Conservation (phyloP, 768 basidiomycete species). For the Tulasnella sp. region DNA sequence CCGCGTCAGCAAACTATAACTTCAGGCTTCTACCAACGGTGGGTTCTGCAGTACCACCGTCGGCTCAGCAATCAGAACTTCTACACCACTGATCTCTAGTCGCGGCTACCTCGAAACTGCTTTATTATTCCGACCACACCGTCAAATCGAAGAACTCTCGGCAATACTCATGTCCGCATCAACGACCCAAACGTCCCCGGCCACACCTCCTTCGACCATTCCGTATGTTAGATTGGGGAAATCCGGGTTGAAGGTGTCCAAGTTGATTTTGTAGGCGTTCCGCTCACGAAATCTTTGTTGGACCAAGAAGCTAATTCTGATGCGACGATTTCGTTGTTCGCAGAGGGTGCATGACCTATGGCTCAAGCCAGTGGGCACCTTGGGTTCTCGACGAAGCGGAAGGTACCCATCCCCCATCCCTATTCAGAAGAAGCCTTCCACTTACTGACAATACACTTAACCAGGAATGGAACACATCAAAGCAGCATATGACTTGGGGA, state of each 20-base stretch:
- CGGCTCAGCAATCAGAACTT: no score
- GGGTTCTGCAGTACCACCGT: background rate
- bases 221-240: conserved; percentile 25
- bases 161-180: background rate
- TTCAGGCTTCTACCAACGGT: background rate
- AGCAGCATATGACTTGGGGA: conserved; percentile 19
- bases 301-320: background rate
- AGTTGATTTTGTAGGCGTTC: conserved; percentile 8
- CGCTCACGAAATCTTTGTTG: background rate
- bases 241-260: conserved; percentile 24
- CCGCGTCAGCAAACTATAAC: no score
- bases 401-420: conserved; percentile 37
- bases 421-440: no score
- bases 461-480: conserved; percentile 24
- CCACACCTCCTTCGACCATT: background rate
- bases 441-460: background rate
- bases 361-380: conserved; percentile 48
- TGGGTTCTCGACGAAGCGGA: conserved; percentile 54
- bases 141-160: background rate
- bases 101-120: background rate
- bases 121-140: background rate
- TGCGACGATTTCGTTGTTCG: background rate
- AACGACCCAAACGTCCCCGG: background rate
- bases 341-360: conserved; percentile 58
- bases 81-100: no score